Base-by-base conservation (phyloP, 192 early-diverging fungal species). In the Podila minutissima region DNA sequence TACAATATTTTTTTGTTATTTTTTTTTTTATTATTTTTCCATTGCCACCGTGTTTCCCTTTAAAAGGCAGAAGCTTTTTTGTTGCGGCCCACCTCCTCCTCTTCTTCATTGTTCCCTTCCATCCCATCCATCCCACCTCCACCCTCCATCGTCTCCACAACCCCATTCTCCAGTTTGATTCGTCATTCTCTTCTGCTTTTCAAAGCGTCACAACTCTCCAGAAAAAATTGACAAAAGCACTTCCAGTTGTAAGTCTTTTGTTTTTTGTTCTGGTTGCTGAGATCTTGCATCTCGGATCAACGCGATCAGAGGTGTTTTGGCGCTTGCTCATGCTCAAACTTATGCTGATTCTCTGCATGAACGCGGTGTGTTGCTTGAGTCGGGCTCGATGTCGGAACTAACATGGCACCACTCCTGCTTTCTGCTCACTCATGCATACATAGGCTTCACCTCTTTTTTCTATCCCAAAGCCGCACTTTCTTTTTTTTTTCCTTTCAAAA, bases 361-460 rank as follows among this genome's bases (percentile, higher is more conserved):
- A 46, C 41, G 12, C 12, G 41, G 3, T 46, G 3, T 46, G 12
- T 17, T 46, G 15, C 24, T 24, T 55, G 20, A 24, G 0, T 55
- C 53, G 20, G 22, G 24, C 53, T 20, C 22, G 53, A 55, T 24
- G 11, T 55, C 20, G 19, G 8, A 10, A 55, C 53, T 55, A 66
- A 46, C 63, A 66, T 46, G 4, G 28, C 12, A 2, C 7, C 3
- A n/a, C 0, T 59, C 4, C 4, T 33, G 33, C 57, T 26, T 11
- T n/a, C 29, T 55, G 24, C 51, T 53, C 17, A 3, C 35, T 20
- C 22, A 17, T 29, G 22, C 24, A 24, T 29, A 11, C 12, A 32
- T 46, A 69, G 67, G 67, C 67, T 69, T 69, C 58, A 69, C 67
- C 51, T 58, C 57, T 69, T 69, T 69, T 69, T 69, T 58, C 55